Base-by-base conservation (phyloP, 176 grass and related monocot species). In the Eremochloa ophiuroides region DNA sequence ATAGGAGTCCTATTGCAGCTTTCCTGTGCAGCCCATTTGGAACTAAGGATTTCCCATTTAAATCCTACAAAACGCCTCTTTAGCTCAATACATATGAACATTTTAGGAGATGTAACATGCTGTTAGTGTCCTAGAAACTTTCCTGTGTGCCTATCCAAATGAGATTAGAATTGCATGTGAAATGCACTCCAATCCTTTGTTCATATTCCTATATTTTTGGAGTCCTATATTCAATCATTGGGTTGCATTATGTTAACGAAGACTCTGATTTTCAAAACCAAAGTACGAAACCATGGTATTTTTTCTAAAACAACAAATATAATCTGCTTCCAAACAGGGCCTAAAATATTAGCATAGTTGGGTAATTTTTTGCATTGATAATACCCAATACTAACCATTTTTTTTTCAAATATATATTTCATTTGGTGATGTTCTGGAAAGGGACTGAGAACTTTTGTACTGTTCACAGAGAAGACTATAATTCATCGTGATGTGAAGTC, bases 401-500 rank as follows among this genome's bases (percentile, higher is more conserved):
- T 76, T 26, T 58, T 60, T 78, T 58, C 11, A 66, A 38, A 53
- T 25, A 58, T 25, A 58, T 67, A 9, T 43, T 44, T 75, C 28
- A 14, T 51, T 77, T 23, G 30, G 13, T 29, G 39, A 69, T 47
- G 30, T 80, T 37, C 42, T 83, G 13, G 59, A 33, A 69, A 59
- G 17, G 26, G 38, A 53, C 64, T 83, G 33, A 82, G 38, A 78
- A 73, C 22, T 59, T 81, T 2, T 90, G 28, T 65, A 30, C 10
- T 88, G 37, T 89, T 62, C 62, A 85, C 91, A 99, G 96, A 99
- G 73, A 99, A 91, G 87, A 99, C 93, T 0, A 99, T 99, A 91
- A 99, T 99, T 77, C 96, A 99, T 71, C 93, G 96, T 9, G 96
- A 99, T 85, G 96, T 99, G 27, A 99, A 99, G 85, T 99, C 96